Conservation (phyloP, 2,329 filamentous ascomycete species). For the Fusarium sp. region DNA sequence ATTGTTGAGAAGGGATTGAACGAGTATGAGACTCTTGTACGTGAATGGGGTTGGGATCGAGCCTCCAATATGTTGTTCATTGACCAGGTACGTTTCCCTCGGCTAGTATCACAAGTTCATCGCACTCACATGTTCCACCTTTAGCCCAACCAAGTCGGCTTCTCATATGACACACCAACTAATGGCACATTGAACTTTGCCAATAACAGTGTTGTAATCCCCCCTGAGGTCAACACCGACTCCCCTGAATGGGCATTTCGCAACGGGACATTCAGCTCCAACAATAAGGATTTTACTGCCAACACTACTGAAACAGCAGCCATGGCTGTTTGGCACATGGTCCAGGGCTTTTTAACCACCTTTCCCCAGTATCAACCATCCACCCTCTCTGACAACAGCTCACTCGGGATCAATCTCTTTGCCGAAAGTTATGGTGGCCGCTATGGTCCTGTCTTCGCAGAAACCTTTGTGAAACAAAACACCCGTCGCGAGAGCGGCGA, state of each 20-base stretch:
- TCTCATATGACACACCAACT: conserved; percentile 72
- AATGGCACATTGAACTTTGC: conserved; percentile 68
- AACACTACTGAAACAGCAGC: conserved; percentile 68
- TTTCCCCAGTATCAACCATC: conserved; percentile 69
- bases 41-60: conserved; percentile 74
- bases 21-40: conserved; percentile 65
- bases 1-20: conserved; percentile 60
- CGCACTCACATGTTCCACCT: conserved; percentile 15
- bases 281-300: conserved; percentile 59
- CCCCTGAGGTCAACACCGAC: conserved; percentile 33
- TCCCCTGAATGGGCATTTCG: conserved; percentile 54
- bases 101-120: neutral
- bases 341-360: conserved; percentile 68
- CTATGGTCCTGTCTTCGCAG: conserved; percentile 74
- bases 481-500: conserved; percentile 61
- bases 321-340: conserved; percentile 72
- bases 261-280: conserved; percentile 74
- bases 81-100: conserved; percentile 58
- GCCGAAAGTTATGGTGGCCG: conserved; percentile 77
- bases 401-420: conserved; percentile 71
- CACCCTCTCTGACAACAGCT: conserved; percentile 51
- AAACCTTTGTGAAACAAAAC: conserved; percentile 71
- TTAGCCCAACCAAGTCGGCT: conserved; percentile 76
- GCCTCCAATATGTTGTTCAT: conserved; percentile 67
- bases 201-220: conserved; percentile 51